phyloP scores from a whole-genome alignment of 805 yeast species.

The Saccharomycopsis sp. region DNA sequence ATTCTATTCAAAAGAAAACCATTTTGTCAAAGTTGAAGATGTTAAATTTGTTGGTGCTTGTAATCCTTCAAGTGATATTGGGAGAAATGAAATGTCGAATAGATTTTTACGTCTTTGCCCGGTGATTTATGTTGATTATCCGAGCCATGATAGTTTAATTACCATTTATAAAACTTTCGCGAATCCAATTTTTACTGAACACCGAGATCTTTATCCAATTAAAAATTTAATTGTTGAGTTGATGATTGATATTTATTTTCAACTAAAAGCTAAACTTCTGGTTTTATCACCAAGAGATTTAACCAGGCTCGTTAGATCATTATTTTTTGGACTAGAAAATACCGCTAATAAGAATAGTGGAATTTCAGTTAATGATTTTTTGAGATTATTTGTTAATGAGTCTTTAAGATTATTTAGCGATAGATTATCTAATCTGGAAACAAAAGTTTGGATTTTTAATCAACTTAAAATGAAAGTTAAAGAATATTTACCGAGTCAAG shows the following conservation, averaged over 20 bases:
- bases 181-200: slow-evolving; percentile 4
- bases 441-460: slow-evolving; percentile 38
- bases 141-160: slow-evolving; percentile 46
- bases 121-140: slow-evolving; percentile 69
- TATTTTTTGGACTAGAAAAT: slow-evolving; percentile 11
- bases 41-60: slow-evolving; percentile 93
- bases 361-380: slow-evolving; percentile 32
- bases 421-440: slow-evolving; percentile 40
- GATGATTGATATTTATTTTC: slow-evolving; percentile 49
- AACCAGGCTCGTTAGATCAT: slow-evolving; percentile 36
- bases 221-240: slow-evolving; percentile 40
- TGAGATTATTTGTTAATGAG: slow-evolving; percentile 74
- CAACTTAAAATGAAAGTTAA: slow-evolving; percentile 26
- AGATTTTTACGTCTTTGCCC: slow-evolving; percentile 61
- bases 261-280: slow-evolving; percentile 36
- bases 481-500: slow-evolving; percentile 37
- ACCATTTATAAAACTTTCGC: slow-evolving; percentile 60
- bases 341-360: slow-evolving; percentile 18
- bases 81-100: slow-evolving; percentile 46
- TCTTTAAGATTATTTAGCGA: slow-evolving; percentile 71
- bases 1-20: slow-evolving; percentile 55
- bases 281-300: slow-evolving; percentile 81
- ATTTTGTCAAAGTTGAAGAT: slow-evolving; percentile 56
- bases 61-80: slow-evolving; percentile 77
- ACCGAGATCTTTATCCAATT: slow-evolving; percentile 3